Base-by-base conservation (phyloP, 2,329 filamentous ascomycete species). In the Aspergillus novofumigatus region DNA sequence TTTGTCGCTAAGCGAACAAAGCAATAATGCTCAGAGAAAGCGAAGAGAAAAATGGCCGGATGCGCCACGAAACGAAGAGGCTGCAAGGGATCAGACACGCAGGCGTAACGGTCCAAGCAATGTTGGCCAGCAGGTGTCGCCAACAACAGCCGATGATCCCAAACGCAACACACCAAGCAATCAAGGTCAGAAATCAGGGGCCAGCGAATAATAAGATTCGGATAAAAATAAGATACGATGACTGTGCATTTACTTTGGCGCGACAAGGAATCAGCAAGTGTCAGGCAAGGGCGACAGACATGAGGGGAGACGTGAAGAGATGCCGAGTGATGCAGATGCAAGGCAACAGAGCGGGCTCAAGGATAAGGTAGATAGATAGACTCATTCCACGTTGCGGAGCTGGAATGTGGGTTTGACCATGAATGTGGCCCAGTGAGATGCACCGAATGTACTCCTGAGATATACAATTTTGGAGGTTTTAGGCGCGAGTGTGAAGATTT, bases 371-470 rank as follows among this genome's bases (percentile, higher is more conserved):
- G 28, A 11, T 35, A 14, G 29, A 35, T 35, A 14, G 53, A 55
- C 51, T 50, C 50, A 61, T 60, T 63, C 62, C 59, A 62, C 61
- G 61, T 63, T 63, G 61, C 61, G 50, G 53, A 51, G 20, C 8
- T 44, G 14, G 32, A 35, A 35, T 35, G 32, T 35, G 32, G 32
- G 32, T 35, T 32, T 35, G 32, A 35, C 32, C 32, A 35, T 35
- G 4, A 35, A 35, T 14, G 32, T 35, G 32, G 32, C 32, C 32
- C 14, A 35, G 11, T 35, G 1, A 35, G 32, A 14, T 35, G 11
- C 32, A 6, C 4, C 2, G 2, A 35, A 17, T 14, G 32, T 35
- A 6, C 32, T 35, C 11, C 14, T 3, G 4, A 35, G 11, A 35
- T 35, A 35, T 6, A 4, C 32, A 35, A 35, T 35, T 35, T 35